Evolutionary conservation across 805 yeast genomes (phyloP), one percentile per base, ranked within the genome.

Genomic region (Cyberlindnera suaveolens): DNA sequence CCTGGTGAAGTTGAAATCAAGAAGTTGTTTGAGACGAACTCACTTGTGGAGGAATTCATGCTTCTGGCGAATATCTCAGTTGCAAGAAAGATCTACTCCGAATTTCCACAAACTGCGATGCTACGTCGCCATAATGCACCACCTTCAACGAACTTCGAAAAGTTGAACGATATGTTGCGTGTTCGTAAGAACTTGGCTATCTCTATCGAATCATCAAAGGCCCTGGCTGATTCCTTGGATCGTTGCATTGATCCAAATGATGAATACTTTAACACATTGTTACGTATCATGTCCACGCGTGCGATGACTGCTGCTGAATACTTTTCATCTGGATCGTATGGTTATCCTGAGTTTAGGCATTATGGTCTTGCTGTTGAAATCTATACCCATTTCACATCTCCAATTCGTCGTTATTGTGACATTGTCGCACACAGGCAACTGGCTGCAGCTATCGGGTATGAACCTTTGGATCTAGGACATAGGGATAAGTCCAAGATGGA

Each of bases 251-350:
- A 91, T 63, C 77, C 81, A 19, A 59, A 76, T 1, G 98, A 93
- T 63, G 83, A 90, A 6, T 93, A 87, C 60, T 88, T 93, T 75
- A 93, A 93, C 65, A 93, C 97, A 0, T 72, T 93, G 54, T 72
- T 91, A 6, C 81, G 99, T 64, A 93, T 93, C 51, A 84, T 93
- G 96, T 93, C 97, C 7, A 93, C 99, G 0, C 77, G 99, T 57
- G 91, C 98, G 66, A 93, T 93, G 99, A 87, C 89, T 85, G 96
- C 99, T 2, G 99, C 99, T 2, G 97, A 91, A 61, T 93, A 93
- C 61, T 93, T 93, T 68, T 81, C 95, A 10, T 78, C 96, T 0
- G 98, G 99, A 8, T 80, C 85, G 14, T 87, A 74, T 57, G 85
- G 95, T 9, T 87, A 88, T 59, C 80, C 95, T 13, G 99, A 93